Percentiles rank a stretch among this genome's conserved stretches.
These are phyloP conservation scores for Boletus speciosus DNA, from an alignment of 768 basidiomycete species.

Conservation along the genomic window DNA sequence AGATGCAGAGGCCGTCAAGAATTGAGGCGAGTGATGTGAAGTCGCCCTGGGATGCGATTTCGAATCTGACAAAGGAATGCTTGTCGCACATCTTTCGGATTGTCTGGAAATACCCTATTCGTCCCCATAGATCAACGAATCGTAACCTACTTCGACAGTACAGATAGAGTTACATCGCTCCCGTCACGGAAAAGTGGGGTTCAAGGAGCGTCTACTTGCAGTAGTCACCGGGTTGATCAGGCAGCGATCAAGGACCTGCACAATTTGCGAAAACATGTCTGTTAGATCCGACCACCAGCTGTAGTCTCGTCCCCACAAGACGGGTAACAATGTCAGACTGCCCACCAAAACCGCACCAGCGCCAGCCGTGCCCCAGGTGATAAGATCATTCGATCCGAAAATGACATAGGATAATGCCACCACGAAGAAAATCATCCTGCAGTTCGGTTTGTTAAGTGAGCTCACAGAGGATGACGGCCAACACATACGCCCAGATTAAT, in stretches of 20 bases:
- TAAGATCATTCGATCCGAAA: too few species aligned
- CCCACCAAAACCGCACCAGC: not conserved
- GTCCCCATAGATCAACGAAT: not conserved
- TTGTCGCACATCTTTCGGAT: too few species aligned
- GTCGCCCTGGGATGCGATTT: not conserved
- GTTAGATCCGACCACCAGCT: not conserved
- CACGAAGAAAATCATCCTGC: too few species aligned
- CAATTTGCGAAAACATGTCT: too few species aligned
- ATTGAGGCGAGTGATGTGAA: slow-evolving; percentile 21
- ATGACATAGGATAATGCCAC: too few species aligned
- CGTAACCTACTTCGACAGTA: not conserved
- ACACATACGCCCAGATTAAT: not conserved
- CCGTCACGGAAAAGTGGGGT: not conserved
- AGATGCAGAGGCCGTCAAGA: slow-evolving; percentile 47
- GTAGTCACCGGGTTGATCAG: not conserved
- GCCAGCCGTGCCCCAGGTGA: too few species aligned
- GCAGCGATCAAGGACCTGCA: not conserved
- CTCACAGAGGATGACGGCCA: not conserved
- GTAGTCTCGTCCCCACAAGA: not conserved
- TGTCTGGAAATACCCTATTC: not conserved
- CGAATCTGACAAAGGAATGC: not conserved
- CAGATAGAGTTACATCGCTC: not conserved
- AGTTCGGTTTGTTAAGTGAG: not conserved
- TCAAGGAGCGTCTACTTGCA: not conserved
- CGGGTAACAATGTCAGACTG: not conserved